phyloP scores from a whole-genome alignment of 163 green algal species.

The Coccomyxa subellipsoidea region DNA sequence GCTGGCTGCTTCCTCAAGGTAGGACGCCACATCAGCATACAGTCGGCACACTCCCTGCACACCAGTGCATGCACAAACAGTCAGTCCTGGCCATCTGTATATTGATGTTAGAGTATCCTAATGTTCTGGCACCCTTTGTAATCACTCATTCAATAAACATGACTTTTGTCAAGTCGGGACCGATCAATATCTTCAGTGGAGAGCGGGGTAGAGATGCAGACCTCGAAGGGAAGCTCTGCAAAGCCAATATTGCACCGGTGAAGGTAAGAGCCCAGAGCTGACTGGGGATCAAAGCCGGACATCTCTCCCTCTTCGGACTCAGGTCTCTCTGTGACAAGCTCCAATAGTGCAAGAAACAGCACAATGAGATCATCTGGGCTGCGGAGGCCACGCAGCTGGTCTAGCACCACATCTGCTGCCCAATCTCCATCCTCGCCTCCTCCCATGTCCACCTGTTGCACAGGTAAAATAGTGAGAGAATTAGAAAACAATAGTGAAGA shows the following conservation, averaged over 20 bases:
- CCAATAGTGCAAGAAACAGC: conserved; percentile 16
- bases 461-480: background rate
- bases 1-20: background rate
- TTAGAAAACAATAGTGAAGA: no score
- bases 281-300: background rate
- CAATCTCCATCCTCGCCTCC: background rate
- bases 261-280: background rate
- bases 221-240: background rate
- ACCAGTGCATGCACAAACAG: no score
- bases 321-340: conserved; percentile 21
- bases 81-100: no score
- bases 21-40: background rate
- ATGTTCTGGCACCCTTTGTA: no score
- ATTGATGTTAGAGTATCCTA: no score
- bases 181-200: no score
- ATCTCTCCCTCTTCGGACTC: background rate
- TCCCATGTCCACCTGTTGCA: background rate
- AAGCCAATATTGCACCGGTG: background rate
- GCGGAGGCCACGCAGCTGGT: conserved; percentile 19
- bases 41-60: background rate
- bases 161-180: no score
- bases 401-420: conserved; percentile 10
- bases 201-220: background rate
- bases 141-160: no score
- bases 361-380: conserved; percentile 32